phyloP scores from a whole-genome alignment of 768 basidiomycete genomes.

The Leccinum variicolor region DNA sequence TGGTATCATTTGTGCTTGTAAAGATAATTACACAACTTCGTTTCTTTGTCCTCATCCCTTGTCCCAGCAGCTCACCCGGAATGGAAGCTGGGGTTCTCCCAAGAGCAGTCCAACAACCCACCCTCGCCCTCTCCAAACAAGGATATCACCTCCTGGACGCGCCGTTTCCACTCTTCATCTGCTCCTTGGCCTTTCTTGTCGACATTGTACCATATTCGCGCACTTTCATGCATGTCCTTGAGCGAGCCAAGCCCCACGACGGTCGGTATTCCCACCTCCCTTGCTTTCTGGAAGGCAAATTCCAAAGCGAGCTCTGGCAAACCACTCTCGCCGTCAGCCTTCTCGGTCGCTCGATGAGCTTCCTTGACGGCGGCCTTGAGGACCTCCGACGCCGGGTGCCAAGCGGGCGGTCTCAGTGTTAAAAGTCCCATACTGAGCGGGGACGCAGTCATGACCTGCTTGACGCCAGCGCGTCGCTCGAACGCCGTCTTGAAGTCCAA shows the following conservation, averaged over 20 bases:
- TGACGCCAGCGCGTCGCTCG: constrained; percentile 57
- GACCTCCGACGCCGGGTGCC: constrained; percentile 72
- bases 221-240: constrained; percentile 70
- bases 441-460: constrained; percentile 72
- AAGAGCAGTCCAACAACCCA: constrained; percentile 65
- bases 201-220: constrained; percentile 65
- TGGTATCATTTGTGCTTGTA: constrained; percentile 20
- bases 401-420: constrained; percentile 50
- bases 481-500: constrained; percentile 55
- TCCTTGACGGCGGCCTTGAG: constrained; percentile 42
- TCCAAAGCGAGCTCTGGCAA: constrained; percentile 70
- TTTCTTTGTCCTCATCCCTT: not conserved
- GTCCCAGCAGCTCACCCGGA: constrained; percentile 2
- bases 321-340: constrained; percentile 38
- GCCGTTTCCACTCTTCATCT: constrained; percentile 45
- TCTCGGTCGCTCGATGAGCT: constrained; percentile 31
- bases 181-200: constrained; percentile 33
- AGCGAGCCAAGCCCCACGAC: constrained; percentile 72
- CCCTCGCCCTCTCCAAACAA: constrained; percentile 41
- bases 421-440: constrained; percentile 85
- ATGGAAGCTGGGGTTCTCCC: constrained; percentile 53
- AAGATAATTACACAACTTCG: constrained; percentile 19
- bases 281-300: constrained; percentile 55
- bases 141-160: constrained; percentile 31
- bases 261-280: constrained; percentile 49